A percentile compares a stretch with the other conserved stretches of the same genome.
Conservation (phyloP, 306 rosid genomes). For the Casuarina glauca region DNA sequence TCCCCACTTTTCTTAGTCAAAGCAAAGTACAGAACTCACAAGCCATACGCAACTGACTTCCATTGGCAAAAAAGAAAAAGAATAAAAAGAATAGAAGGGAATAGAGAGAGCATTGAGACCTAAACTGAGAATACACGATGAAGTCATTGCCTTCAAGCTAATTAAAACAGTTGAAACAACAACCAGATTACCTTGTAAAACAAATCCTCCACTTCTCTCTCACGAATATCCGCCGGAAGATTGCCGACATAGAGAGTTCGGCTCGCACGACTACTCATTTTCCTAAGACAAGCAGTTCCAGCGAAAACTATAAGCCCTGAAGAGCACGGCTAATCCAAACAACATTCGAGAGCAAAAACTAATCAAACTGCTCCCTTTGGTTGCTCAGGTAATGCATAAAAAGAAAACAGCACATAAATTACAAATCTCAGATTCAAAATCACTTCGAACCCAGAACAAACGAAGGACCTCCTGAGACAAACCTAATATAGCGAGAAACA, state of each 20-base stretch:
- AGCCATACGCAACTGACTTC: neutral
- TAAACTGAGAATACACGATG: neutral
- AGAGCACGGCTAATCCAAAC: neutral
- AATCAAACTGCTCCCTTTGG: neutral
- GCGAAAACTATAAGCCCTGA: neutral
- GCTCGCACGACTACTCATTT: constrained; percentile 90
- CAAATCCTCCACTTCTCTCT: constrained; percentile 96
- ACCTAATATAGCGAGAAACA: neutral
- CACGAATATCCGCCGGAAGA: constrained; percentile 98
- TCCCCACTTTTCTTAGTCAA: neutral
- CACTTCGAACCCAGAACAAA: neutral
- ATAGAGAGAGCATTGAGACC: neutral
- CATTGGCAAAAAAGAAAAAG: neutral
- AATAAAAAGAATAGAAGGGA: neutral
- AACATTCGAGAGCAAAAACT: neutral
- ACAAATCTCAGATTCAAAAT: neutral
- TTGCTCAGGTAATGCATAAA: neutral
- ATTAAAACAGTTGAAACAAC: neutral
- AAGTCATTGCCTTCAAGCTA: neutral
- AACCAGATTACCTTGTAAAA: constrained; percentile 66
- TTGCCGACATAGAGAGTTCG: constrained; percentile 94
- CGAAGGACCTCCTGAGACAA: neutral
- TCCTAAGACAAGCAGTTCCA: constrained; percentile 24
- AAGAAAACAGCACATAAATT: neutral
- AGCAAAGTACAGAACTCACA: constrained; percentile 9